Base-by-base conservation (phyloP, 1,284 basidiomycete species). In the Paramarasmius palmivorus region DNA sequence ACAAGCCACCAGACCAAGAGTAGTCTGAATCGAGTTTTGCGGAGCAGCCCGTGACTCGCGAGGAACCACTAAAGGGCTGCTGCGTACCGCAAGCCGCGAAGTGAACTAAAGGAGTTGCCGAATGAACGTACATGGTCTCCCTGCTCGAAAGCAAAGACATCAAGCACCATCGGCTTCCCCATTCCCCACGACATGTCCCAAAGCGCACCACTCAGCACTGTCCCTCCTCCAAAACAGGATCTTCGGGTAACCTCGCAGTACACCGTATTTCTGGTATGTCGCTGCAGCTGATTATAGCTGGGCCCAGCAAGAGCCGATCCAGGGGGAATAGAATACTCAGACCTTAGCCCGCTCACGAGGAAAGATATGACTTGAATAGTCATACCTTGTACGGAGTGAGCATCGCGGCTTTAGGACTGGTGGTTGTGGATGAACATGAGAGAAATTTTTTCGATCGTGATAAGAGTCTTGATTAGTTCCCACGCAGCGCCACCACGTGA, bases 21-120 rank as follows among this genome's bases (percentile, higher is more conserved):
- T 78, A 80, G 78, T 79, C 77, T 78, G 78, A 79, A 74, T 79
- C 76, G 74, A 79, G 79, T 80, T 78, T 65, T 74, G 63, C 62
- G 56, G 57, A 29, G 23, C 26, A 23, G 12, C 50, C 25, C 19
- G 23, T 17, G 15, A 8, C 3, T 29, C 4, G 25, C n/a, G 40
- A 32, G 12, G 3, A 49, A 38, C 32, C 14, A 14, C n/a, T n/a
- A n/a, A n/a, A 20, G 17, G 19, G 55, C 57, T 52, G 49, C 45
- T 53, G 59, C 17, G 59, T 61, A 54, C 53, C 62, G 59, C 63
- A 75, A 72, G 74, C 78, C 71, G 72, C 76, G 66, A 79, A 80
- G 75, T 73, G 76, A 68, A 77, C 79, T 75, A 42, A 80, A 78
- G 74, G 69, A 66, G 29, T 6, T 6, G 29, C 29, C 29, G 12